Percentiles rank a stretch among this genome's conserved stretches.
Evolutionary conservation across 2,329 filamentous ascomycete genomes (phyloP).

Genomic region (Fusarium sp.): DNA sequence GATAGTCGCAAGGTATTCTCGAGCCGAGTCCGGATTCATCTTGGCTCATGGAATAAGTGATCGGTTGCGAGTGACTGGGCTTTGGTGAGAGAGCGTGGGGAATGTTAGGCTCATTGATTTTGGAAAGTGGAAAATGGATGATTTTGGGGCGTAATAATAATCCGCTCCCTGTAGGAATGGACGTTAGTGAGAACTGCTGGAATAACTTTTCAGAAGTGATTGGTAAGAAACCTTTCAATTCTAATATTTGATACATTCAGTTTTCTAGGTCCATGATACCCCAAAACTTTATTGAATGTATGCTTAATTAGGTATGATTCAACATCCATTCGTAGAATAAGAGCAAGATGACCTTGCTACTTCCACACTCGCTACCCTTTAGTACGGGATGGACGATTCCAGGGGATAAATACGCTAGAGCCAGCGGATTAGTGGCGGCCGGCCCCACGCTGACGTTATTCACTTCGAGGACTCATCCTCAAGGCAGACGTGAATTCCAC

Average conservation of each 20-base stretch:
- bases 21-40: slow-evolving; percentile 65
- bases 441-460: slow-evolving; percentile 44
- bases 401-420: background rate
- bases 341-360: background rate
- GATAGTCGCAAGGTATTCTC: slow-evolving; percentile 70
- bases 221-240: background rate
- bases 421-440: slow-evolving; percentile 25
- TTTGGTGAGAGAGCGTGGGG: slow-evolving; percentile 5
- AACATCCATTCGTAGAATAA: background rate
- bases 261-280: background rate
- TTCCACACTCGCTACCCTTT: background rate
- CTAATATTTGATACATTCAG: background rate
- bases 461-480: background rate
- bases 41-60: slow-evolving; percentile 3
- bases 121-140: slow-evolving; percentile 1
- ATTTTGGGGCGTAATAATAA: background rate
- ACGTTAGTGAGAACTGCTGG: background rate
- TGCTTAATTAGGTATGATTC: background rate
- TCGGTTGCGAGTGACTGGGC: background rate
- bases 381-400: background rate
- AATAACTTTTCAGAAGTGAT: background rate
- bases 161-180: background rate
- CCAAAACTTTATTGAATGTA: background rate
- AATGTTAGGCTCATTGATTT: slow-evolving; percentile 20
- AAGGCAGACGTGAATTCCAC: slow-evolving; percentile 16